Evolutionary conservation across 1,139 yeast genomes (phyloP).

Genomic region (Blastobotrys petasosporus): DNA sequence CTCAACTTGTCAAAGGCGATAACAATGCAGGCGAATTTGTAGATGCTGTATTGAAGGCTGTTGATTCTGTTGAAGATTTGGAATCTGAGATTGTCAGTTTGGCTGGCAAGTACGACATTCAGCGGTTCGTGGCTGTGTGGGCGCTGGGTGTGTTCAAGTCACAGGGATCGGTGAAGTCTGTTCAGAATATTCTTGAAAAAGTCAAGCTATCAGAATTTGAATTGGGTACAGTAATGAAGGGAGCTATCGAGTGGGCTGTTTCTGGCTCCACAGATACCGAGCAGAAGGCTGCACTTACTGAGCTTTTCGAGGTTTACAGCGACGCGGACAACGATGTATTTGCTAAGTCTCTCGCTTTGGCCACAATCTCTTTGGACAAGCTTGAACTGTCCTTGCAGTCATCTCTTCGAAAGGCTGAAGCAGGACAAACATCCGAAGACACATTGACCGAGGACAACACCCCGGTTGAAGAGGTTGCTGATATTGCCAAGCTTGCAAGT

Average conservation of each 20-base stretch:
- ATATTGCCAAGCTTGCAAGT: neutral
- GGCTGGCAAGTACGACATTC: constrained; percentile 28
- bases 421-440: neutral
- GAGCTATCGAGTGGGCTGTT: constrained; percentile 12
- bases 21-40: constrained; percentile 22
- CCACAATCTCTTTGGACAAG: constrained; percentile 43
- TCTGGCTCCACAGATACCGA: constrained; percentile 8
- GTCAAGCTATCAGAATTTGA: constrained; percentile 21
- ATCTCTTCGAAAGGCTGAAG: constrained; percentile 35
- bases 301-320: constrained; percentile 18
- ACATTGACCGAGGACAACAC: neutral
- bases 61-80: constrained; percentile 8
- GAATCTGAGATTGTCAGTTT: constrained; percentile 24
- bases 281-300: constrained; percentile 13
- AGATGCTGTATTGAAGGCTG: constrained; percentile 9
- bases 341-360: constrained; percentile 36
- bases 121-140: constrained; percentile 29
- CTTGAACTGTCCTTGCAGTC: constrained; percentile 68
- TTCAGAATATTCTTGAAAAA: constrained; percentile 25
- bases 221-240: constrained; percentile 14
- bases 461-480: neutral
- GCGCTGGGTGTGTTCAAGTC: constrained; percentile 22
- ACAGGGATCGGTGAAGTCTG: constrained; percentile 21
- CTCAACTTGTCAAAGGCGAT: constrained; percentile 29
- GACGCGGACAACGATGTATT: constrained; percentile 35